These are phyloP conservation scores for Trametes cubensis DNA, from an alignment of 768 basidiomycete species.

Conservation along the genomic window DNA sequence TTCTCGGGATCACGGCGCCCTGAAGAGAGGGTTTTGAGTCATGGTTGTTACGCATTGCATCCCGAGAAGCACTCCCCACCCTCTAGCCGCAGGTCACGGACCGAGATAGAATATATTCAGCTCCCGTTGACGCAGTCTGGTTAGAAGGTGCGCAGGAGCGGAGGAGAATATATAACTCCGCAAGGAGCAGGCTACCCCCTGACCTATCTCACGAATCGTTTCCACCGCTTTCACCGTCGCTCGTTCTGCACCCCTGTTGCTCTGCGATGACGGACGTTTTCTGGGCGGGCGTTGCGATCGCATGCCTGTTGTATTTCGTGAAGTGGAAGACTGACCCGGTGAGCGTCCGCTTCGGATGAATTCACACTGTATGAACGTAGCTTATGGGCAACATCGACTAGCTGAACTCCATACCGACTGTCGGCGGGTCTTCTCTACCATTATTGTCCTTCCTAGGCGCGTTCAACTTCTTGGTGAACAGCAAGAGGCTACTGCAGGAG, in stretches of 20 bases:
- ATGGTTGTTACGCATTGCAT: slow-evolving; percentile 2
- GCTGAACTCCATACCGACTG: slow-evolving; percentile 36
- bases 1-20: slow-evolving; percentile 4
- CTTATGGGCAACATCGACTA: background rate
- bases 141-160: no score
- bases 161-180: no score
- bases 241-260: background rate
- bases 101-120: background rate
- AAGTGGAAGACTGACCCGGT: slow-evolving; percentile 11
- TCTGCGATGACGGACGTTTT: background rate
- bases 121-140: background rate
- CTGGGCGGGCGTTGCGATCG: background rate
- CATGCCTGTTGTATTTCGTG: background rate
- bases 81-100: background rate
- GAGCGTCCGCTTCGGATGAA: background rate
- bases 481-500: slow-evolving; percentile 38
- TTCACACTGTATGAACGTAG: no score
- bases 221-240: background rate
- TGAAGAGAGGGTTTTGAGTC: background rate
- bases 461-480: slow-evolving; percentile 35
- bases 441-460: slow-evolving; percentile 39
- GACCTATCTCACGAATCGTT: no score
- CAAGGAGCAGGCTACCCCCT: no score
- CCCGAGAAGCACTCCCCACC: slow-evolving; percentile 1
- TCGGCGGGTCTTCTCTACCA: slow-evolving; percentile 38